These are phyloP conservation scores for Rostrohypoxylon terebratum DNA, from an alignment of 495 filamentous ascomycete genomes.

Conservation along the genomic window DNA sequence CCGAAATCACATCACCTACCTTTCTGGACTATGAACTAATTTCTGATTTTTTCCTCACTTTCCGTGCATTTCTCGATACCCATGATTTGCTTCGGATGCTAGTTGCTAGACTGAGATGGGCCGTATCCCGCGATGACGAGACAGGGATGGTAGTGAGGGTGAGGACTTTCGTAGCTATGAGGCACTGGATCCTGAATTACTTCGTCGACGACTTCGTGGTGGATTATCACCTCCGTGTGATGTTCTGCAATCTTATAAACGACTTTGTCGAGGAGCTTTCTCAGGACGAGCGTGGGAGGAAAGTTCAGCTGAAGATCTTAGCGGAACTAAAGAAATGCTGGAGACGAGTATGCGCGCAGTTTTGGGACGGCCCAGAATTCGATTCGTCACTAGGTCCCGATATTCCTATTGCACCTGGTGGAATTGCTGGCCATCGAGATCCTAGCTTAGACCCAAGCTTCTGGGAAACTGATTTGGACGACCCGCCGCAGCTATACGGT, in stretches of 20 bases:
- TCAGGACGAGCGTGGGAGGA: conserved; percentile 60
- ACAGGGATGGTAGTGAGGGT: conserved; percentile 92
- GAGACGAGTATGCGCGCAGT: conserved; percentile 87
- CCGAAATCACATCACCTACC: conserved; percentile 95
- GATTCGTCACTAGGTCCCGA: conserved; percentile 69
- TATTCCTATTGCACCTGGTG: conserved; percentile 80
- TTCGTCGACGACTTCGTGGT: conserved; percentile 95
- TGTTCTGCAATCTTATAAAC: conserved; percentile 88
- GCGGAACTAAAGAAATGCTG: conserved; percentile 97
- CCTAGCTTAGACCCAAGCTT: conserved; percentile 62
- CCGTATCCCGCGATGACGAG: conserved; percentile 81
- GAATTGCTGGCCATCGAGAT: conserved; percentile 68
- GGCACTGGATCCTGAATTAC: conserved; percentile 99
- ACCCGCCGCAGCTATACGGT: conserved; percentile 58
- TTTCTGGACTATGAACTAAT: conserved; percentile 98
- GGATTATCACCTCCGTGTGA: conserved; percentile 79
- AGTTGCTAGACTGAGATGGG: conserved; percentile 87
- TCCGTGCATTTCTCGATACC: conserved; percentile 82
- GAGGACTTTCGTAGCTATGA: conserved; percentile 92
- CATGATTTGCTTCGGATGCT: conserved; percentile 83
- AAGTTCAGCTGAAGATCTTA: conserved; percentile 89
- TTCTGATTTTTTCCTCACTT: conserved; percentile 98
- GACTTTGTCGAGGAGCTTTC: conserved; percentile 70
- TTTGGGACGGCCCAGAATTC: conserved; percentile 81
- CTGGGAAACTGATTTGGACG: conserved; percentile 55